Percentiles rank a stretch among this genome's conserved stretches.
Conservation (phyloP, 1,284 basidiomycete species). For the Melampsora occidentalis region DNA sequence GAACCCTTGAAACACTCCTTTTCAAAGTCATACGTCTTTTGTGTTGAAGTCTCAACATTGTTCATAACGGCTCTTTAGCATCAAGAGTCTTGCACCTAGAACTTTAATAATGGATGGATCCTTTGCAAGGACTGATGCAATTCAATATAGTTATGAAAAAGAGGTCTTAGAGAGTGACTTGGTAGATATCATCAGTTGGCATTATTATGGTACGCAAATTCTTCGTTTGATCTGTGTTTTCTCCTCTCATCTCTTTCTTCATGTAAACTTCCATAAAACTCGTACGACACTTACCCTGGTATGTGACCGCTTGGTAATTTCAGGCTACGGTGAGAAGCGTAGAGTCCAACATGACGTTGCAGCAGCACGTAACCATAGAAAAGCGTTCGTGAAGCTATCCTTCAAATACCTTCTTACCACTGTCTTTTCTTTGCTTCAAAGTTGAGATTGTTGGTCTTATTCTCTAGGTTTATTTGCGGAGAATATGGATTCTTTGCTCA, state of each 20-base stretch:
- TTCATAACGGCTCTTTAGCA: slow-evolving; percentile 38
- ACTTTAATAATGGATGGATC: slow-evolving; percentile 52
- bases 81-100: slow-evolving; percentile 50
- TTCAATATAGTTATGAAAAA: slow-evolving; percentile 47
- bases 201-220: slow-evolving; percentile 49
- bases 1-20: background rate
- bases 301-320: background rate
- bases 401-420: background rate
- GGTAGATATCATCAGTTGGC: slow-evolving; percentile 50
- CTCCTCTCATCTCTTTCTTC: background rate
- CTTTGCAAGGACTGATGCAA: slow-evolving; percentile 49
- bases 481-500: slow-evolving; percentile 51
- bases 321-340: slow-evolving; percentile 47
- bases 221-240: background rate
- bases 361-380: slow-evolving; percentile 46
- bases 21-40: background rate
- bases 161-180: slow-evolving; percentile 47
- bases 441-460: background rate
- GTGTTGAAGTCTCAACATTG: background rate
- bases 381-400: slow-evolving; percentile 46
- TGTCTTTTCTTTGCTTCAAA: background rate
- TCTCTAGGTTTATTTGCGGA: slow-evolving; percentile 49
- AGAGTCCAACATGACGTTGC: slow-evolving; percentile 49
- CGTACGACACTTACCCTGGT: background rate
- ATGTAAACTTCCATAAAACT: background rate